These are phyloP conservation scores for Diplocarpon mali DNA, from an alignment of 2,329 filamentous ascomycete genomes.

Conservation along the genomic window DNA sequence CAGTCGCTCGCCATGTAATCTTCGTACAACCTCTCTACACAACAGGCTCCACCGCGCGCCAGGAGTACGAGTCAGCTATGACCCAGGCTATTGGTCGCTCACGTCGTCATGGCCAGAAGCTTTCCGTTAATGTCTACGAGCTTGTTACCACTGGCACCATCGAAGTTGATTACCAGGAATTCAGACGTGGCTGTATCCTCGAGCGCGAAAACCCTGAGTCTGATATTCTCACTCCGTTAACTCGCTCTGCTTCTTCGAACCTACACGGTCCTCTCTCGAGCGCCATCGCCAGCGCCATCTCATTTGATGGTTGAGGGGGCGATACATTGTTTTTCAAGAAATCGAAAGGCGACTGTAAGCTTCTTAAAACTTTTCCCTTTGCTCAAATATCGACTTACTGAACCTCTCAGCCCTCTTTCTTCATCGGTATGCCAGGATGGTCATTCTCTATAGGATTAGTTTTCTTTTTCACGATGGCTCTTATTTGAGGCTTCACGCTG, in stretches of 20 bases:
- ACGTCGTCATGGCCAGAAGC: constrained; percentile 45
- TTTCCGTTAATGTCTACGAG: constrained; percentile 43
- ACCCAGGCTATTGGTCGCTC: constrained; percentile 52
- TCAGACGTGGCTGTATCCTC: constrained; percentile 1
- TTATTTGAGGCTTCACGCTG: background rate
- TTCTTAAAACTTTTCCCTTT: no score
- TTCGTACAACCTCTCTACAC: constrained; percentile 47
- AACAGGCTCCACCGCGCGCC: constrained; percentile 30
- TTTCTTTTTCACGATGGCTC: background rate
- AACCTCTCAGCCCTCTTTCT: background rate
- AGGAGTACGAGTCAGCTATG: constrained; percentile 46
- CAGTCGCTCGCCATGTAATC: constrained; percentile 52
- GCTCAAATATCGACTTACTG: no score
- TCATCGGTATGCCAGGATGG: background rate
- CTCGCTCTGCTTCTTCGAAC: background rate
- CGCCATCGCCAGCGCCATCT: background rate
- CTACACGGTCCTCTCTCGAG: background rate
- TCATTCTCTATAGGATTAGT: background rate
- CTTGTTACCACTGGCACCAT: constrained; percentile 16
- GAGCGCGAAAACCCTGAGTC: background rate
- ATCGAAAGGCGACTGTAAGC: background rate
- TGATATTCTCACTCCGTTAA: background rate
- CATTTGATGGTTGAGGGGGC: background rate
- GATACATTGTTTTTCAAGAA: background rate
- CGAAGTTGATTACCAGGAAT: constrained; percentile 13